Evolutionary conservation across 2,329 filamentous ascomycete genomes (phyloP).

Genomic region (Exophiala lecanii-corni): DNA sequence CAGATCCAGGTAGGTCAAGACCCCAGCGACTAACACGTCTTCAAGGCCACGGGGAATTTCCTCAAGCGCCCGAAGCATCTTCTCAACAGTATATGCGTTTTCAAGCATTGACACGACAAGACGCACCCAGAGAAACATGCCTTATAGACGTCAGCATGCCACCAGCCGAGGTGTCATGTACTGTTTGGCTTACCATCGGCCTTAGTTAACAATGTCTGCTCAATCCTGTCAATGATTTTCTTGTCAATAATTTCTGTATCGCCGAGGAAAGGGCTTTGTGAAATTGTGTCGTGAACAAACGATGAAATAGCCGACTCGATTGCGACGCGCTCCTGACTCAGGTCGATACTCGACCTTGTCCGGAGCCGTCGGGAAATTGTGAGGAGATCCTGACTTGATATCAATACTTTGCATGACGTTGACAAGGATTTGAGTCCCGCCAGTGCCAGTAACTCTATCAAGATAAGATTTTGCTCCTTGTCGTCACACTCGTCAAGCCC

Average conservation of each 20-base stretch:
- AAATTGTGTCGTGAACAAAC: neutral
- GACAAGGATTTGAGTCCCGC: no score
- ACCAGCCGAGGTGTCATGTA: neutral
- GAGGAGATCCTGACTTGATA: neutral
- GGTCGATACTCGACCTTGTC: neutral
- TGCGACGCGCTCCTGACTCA: neutral
- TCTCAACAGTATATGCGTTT: neutral
- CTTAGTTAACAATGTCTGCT: neutral
- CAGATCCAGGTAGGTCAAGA: neutral
- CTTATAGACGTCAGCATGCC: neutral
- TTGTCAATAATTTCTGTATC: neutral
- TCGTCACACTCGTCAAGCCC: no score
- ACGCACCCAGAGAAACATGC: neutral
- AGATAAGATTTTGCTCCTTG: no score
- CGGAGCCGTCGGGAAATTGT: neutral
- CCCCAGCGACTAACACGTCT: neutral
- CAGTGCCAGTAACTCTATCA: no score
- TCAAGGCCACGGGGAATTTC: neutral
- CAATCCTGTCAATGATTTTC: neutral
- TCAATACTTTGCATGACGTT: no score
- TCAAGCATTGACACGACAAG: neutral
- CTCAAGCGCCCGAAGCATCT: neutral
- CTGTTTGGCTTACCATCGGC: neutral
- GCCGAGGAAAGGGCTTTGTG: neutral
- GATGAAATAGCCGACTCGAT: slow-evolving; percentile 1